These are phyloP conservation scores for Silybum marianum DNA, from an alignment of 129 eudicot species.

Conservation along the genomic window DNA sequence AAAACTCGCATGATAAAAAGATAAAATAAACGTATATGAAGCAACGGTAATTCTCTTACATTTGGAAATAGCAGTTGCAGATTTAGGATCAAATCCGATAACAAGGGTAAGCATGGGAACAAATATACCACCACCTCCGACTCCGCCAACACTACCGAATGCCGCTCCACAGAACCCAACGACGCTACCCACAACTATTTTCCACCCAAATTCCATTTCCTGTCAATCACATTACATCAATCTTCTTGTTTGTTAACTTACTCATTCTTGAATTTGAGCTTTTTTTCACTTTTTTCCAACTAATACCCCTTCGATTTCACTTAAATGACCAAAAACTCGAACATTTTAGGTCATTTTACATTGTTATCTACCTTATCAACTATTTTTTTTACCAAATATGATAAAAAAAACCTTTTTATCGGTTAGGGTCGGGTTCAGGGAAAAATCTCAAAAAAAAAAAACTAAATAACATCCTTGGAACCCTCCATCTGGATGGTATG, in stretches of 20 bases:
- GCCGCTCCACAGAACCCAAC: constrained; percentile 95
- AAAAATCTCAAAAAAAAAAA: too few species aligned
- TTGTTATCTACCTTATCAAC: background rate
- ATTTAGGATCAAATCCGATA: constrained; percentile 91
- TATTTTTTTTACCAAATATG: background rate
- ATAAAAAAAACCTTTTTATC: background rate
- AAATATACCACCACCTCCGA: constrained; percentile 94
- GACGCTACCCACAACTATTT: constrained; percentile 65
- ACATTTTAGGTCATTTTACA: background rate
- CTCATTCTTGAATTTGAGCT: background rate
- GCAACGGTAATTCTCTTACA: constrained; percentile 42
- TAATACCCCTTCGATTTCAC: background rate
- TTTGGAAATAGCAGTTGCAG: constrained; percentile 93
- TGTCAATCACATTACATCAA: constrained; percentile 36
- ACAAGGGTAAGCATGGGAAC: constrained; percentile 89
- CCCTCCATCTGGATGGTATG: too few species aligned
- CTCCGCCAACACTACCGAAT: constrained; percentile 97
- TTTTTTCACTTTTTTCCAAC: background rate
- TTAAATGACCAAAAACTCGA: background rate
- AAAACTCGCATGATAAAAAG: background rate
- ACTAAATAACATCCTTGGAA: too few species aligned
- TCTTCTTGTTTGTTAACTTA: background rate
- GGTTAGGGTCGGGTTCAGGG: too few species aligned
- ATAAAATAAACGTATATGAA: background rate
- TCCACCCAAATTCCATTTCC: constrained; percentile 82